Percentiles rank a stretch among this genome's conserved stretches.
Evolutionary conservation across 1,284 basidiomycete genomes (phyloP).

Genomic region (Puccinia polysora): DNA sequence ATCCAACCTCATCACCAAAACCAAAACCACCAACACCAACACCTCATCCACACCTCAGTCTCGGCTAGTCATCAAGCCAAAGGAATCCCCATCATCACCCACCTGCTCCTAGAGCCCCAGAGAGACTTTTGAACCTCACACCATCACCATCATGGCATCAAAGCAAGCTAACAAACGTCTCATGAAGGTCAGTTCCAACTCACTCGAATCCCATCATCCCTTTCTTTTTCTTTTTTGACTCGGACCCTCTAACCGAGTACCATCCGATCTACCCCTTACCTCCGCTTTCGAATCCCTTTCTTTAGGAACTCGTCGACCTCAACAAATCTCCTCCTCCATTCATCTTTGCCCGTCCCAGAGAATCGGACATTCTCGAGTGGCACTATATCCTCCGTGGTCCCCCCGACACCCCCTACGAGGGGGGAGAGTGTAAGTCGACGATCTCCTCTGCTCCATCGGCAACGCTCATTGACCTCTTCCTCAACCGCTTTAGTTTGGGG

Average conservation of each 20-base stretch:
- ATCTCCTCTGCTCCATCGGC: not conserved
- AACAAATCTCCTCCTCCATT: constrained; percentile 88
- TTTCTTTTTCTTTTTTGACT: constrained; percentile 50
- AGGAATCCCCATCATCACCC: too few relatives aligned
- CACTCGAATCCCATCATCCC: constrained; percentile 43
- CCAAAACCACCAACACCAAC: too few relatives aligned
- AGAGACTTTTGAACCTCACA: too few relatives aligned
- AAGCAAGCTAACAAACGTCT: constrained; percentile 79
- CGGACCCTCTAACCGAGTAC: too few relatives aligned
- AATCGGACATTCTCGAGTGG: constrained; percentile 77
- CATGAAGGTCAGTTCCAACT: constrained; percentile 37
- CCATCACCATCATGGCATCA: constrained; percentile 62
- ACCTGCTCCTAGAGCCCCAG: too few relatives aligned
- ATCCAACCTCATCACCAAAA: too few relatives aligned
- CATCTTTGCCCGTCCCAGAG: constrained; percentile 85
- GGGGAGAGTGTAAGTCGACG: constrained; percentile 77
- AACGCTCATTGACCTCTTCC: not conserved
- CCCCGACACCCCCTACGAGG: constrained; percentile 83
- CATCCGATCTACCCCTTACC: constrained; percentile 24
- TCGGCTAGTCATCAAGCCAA: too few relatives aligned
- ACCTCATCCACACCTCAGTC: too few relatives aligned
- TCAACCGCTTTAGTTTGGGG: constrained; percentile 51
- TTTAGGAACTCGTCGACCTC: constrained; percentile 81
- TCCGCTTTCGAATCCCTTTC: constrained; percentile 55
- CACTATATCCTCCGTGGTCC: constrained; percentile 66